These are phyloP conservation scores for Fusarium sp. DNA, from an alignment of 2,329 filamentous ascomycete species.

Conservation along the genomic window DNA sequence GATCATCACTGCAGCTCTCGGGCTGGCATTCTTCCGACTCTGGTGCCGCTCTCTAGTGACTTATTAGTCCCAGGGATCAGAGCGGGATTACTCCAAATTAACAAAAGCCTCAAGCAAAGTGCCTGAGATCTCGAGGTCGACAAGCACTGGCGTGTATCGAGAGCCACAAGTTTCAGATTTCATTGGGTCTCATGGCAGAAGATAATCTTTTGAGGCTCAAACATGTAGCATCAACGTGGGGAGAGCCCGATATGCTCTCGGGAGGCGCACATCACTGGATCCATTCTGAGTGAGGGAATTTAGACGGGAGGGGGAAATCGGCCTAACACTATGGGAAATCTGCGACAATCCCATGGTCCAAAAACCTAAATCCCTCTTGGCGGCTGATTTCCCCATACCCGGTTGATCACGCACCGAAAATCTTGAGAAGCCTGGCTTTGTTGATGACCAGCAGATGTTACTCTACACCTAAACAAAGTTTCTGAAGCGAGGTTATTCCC, in stretches of 20 bases:
- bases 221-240: conserved; percentile 23
- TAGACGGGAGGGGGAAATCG: conserved; percentile 1
- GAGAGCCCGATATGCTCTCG: conserved; percentile 29
- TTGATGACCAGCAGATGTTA: background rate
- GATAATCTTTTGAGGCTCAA: conserved; percentile 30
- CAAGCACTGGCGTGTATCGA: conserved; percentile 24
- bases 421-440: background rate
- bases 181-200: background rate
- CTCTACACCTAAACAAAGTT: background rate
- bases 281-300: conserved; percentile 6
- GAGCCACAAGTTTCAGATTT: conserved; percentile 13
- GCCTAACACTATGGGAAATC: conserved; percentile 28
- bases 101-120: background rate
- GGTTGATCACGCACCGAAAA: background rate
- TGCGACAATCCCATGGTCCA: conserved; percentile 27
- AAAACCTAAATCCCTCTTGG: conserved; percentile 22
- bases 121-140: conserved; percentile 16
- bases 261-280: conserved; percentile 24
- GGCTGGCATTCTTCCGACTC: conserved; percentile 24
- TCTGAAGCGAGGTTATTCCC: conserved; percentile 12
- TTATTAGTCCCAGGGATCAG: background rate
- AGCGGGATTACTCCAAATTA: conserved; percentile 10
- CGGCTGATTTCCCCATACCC: conserved; percentile 25
- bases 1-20: conserved; percentile 24
- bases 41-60: background rate